Base-by-base conservation (phyloP, 768 basidiomycete species). In the Suillus tomentosus region DNA sequence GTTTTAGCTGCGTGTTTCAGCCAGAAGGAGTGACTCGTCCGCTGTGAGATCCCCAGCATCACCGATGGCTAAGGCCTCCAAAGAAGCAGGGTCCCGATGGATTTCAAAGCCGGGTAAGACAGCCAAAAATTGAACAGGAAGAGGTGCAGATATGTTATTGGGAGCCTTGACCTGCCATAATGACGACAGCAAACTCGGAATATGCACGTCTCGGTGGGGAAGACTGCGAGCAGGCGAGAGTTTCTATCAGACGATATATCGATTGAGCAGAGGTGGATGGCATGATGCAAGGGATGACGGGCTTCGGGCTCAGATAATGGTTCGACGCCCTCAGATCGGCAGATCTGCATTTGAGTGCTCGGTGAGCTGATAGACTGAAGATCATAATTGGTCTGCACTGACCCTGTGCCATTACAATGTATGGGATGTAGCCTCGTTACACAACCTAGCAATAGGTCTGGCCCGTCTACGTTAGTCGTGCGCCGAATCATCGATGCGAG, bases 391-490 rank as follows among this genome's bases (percentile, higher is more conserved):
- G 27, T 27, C 27, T 27, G 51, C 51, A 53, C 51, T 53, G 27
- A 53, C 27, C 51, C 27, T 53, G 51, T 9, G 27, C 2, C 27
- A 27, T 1, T 17, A 31, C 51, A 31, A 27, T 27, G 27, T 27
- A 27, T 3, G 27, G 2, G 27, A 3, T 27, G 27, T 27, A 27
- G 3, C 27, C 27, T 27, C 27, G 27, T 27, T 27, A 27, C 27
- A 27, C 31, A 53, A 10, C 51, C 51, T 53, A 53, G 51, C 27
- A 53, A 31, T 53, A 17, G 51, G 17, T 53, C 51, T 53, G 17
- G 3, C 31, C 34, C 51, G 4, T 31, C 24, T 2, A 24, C 24
- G 24, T 24, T 24, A 24, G 24, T 24, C 5, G 31, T 34, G 31
- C 14, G 48, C 24, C 24, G 14, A 50, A 50, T 27, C 14, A 15